Evolutionary conservation across 169 alveolate species (phyloP).

Genomic region (Plasmodium vivax): DNA sequence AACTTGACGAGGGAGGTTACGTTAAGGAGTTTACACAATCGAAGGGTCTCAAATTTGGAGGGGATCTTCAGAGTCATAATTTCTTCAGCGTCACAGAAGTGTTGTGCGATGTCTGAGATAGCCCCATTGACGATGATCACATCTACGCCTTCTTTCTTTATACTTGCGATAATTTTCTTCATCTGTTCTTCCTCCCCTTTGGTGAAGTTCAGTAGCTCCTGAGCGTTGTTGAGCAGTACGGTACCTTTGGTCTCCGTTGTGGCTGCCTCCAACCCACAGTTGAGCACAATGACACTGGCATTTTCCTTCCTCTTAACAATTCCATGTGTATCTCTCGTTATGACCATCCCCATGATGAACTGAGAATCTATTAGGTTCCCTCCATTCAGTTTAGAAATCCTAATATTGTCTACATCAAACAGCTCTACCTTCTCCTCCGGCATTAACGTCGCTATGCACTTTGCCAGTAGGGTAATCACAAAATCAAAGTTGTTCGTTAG

Average conservation of each 20-base stretch:
- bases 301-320: slow-evolving; percentile 91
- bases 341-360: slow-evolving; percentile 94
- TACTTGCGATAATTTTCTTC: slow-evolving; percentile 88
- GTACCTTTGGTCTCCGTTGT: slow-evolving; percentile 99
- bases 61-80: slow-evolving; percentile 93
- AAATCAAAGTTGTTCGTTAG: slow-evolving; percentile 77
- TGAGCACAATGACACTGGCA: slow-evolving; percentile 96
- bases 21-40: slow-evolving; percentile 96
- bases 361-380: slow-evolving; percentile 93
- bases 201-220: slow-evolving; percentile 94
- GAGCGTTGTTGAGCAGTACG: slow-evolving; percentile 97
- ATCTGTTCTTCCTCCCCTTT: slow-evolving; percentile 93
- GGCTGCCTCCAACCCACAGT: slow-evolving; percentile 97
- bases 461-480: slow-evolving; percentile 85
- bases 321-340: slow-evolving; percentile 93
- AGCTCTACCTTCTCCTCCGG: slow-evolving; percentile 89
- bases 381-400: slow-evolving; percentile 98
- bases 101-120: slow-evolving; percentile 96
- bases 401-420: slow-evolving; percentile 97
- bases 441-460: slow-evolving; percentile 93
- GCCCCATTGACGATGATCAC: slow-evolving; percentile 95
- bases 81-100: slow-evolving; percentile 96
- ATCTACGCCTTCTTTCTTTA: slow-evolving; percentile 93
- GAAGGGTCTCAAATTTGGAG: slow-evolving; percentile 95
- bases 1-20: slow-evolving; percentile 95